Percentiles rank a stretch among this genome's conserved stretches.
Conservation (phyloP, 768 basidiomycete species). For the Tylopilus cervinicoccineus region DNA sequence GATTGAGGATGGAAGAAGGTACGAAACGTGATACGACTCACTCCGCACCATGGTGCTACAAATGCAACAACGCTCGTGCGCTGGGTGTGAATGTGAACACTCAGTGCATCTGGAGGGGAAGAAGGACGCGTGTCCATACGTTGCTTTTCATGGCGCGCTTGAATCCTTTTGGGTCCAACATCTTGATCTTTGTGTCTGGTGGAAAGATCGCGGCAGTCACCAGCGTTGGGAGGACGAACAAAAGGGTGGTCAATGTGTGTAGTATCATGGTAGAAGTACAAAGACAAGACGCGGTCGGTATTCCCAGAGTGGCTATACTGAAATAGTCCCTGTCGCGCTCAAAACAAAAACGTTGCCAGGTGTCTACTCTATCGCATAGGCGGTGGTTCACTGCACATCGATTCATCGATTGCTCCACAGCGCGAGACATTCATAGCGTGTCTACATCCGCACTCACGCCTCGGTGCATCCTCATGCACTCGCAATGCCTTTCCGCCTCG, state of each 20-base stretch:
- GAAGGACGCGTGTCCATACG: slow-evolving; percentile 41
- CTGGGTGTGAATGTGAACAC: slow-evolving; percentile 35
- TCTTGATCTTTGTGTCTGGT: slow-evolving; percentile 60
- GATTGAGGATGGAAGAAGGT: not conserved
- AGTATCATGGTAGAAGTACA: slow-evolving; percentile 24
- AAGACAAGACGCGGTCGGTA: not conserved
- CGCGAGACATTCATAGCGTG: not conserved
- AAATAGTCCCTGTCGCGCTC: slow-evolving; percentile 7
- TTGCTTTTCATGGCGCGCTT: slow-evolving; percentile 70
- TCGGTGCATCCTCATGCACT: slow-evolving; percentile 9
- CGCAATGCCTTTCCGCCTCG: slow-evolving; percentile 49
- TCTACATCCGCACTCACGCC: not conserved
- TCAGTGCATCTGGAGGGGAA: not conserved
- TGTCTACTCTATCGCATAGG: slow-evolving; percentile 6
- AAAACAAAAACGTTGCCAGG: not conserved
- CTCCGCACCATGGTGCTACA: slow-evolving; percentile 93
- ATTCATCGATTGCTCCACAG: not conserved
- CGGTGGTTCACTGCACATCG: too few species aligned
- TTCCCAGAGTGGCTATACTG: slow-evolving; percentile 5
- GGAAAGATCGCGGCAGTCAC: slow-evolving; percentile 47
- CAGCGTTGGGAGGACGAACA: slow-evolving; percentile 31
- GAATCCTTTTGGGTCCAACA: slow-evolving; percentile 67
- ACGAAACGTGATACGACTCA: slow-evolving; percentile 34
- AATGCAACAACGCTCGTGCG: slow-evolving; percentile 81
- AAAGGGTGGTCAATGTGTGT: slow-evolving; percentile 10